A percentile compares a stretch with the other conserved stretches of the same genome.
These are phyloP conservation scores for Calonectria hawksworthii DNA, from an alignment of 2,329 filamentous ascomycete species.

Conservation along the genomic window DNA sequence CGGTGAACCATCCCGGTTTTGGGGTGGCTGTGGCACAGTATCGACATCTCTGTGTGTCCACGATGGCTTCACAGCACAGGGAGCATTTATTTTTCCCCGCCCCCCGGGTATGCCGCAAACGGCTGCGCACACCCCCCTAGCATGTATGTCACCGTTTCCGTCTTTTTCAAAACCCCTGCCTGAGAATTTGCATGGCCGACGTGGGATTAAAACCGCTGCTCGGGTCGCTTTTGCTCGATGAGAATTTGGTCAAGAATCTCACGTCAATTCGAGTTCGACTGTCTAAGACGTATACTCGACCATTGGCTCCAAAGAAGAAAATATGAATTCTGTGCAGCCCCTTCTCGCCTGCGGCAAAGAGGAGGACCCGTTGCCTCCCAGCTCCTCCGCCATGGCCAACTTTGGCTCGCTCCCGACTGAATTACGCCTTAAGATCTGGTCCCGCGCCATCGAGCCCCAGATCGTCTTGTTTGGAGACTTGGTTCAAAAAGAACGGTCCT, in stretches of 20 bases:
- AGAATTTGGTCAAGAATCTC: conserved; percentile 34
- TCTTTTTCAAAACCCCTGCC: conserved; percentile 45
- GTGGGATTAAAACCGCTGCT: conserved; percentile 45
- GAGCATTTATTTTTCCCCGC: conserved; percentile 45
- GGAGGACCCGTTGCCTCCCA: conserved; percentile 21
- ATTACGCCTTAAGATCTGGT: conserved; percentile 56
- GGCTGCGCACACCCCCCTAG: conserved; percentile 41
- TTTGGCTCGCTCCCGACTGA: conserved; percentile 52
- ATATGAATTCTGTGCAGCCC: conserved; percentile 30
- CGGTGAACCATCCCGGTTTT: conserved; percentile 47
- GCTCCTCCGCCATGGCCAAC: conserved; percentile 31
- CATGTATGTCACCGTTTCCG: conserved; percentile 47
- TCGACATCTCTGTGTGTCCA: conserved; percentile 40
- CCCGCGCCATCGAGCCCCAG: conserved; percentile 53
- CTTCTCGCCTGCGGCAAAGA: conserved; percentile 21
- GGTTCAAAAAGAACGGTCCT: conserved; percentile 47
- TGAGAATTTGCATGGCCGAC: conserved; percentile 36
- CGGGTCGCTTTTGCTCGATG: conserved; percentile 34
- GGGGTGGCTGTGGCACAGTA: conserved; percentile 45
- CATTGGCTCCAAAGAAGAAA: conserved; percentile 14
- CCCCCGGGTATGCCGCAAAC: conserved; percentile 46
- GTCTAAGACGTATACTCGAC: conserved; percentile 13
- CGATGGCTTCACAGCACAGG: conserved; percentile 47
- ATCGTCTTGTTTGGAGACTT: conserved; percentile 54
- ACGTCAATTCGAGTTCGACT: conserved; percentile 18